phyloP scores from a whole-genome alignment of 768 basidiomycete species.

The Boletus eberwhitei region DNA sequence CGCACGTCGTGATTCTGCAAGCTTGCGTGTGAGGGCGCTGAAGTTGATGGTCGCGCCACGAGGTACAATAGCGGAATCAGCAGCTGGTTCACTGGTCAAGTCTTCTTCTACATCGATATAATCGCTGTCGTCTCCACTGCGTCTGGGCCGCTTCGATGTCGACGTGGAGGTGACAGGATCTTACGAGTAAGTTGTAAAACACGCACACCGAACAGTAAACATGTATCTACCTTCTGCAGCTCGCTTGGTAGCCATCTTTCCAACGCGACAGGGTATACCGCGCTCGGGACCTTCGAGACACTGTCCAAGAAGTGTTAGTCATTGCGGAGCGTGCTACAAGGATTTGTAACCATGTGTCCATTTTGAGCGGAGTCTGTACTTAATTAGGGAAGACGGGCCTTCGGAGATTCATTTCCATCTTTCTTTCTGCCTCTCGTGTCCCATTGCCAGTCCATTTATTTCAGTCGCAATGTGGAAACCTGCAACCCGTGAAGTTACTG shows the following conservation, averaged over 20 bases:
- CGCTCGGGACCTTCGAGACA: neutral
- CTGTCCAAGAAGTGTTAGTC: conserved; percentile 7
- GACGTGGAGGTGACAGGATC: conserved; percentile 24
- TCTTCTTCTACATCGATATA: conserved; percentile 59
- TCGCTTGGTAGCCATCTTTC: conserved; percentile 39
- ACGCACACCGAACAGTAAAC: neutral
- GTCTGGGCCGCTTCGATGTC: conserved; percentile 41
- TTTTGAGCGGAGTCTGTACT: conserved; percentile 35
- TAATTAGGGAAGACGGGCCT: conserved; percentile 13
- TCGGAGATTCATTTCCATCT: conserved; percentile 36
- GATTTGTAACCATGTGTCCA: conserved; percentile 27
- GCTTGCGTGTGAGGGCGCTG: conserved; percentile 75
- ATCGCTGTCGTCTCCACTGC: conserved; percentile 50
- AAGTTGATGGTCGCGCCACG: conserved; percentile 82
- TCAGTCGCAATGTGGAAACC: conserved; percentile 76
- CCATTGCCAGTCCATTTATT: conserved; percentile 27
- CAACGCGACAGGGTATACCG: neutral
- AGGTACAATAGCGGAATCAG: conserved; percentile 50
- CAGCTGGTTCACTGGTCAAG: conserved; percentile 34
- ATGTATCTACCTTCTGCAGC: conserved; percentile 35
- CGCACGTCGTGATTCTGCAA: conserved; percentile 58
- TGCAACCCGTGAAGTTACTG: conserved; percentile 84
- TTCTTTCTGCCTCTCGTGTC: conserved; percentile 17
- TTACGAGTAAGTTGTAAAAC: conserved; percentile 4
- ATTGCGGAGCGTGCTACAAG: neutral